Conservation (phyloP, 1,284 basidiomycete species). For the Trichosporon coremiiforme region DNA sequence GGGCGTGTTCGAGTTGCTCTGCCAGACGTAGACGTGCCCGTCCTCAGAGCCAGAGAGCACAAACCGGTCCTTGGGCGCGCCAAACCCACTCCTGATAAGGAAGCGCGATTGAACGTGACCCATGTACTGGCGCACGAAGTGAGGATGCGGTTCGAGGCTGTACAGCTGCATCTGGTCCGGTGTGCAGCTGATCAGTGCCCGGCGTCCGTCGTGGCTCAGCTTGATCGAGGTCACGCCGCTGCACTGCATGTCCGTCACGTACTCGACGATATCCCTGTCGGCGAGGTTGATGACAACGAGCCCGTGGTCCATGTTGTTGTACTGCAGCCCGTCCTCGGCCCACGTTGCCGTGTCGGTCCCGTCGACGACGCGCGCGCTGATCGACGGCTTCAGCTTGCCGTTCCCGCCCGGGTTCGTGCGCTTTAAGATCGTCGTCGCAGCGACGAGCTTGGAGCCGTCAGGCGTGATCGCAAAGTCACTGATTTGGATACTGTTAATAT, state of each 20-base stretch:
- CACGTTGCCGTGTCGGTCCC: conserved; percentile 1
- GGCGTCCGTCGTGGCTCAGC: conserved; percentile 82
- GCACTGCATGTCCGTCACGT: conserved; percentile 28
- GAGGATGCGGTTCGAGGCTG: conserved; percentile 68
- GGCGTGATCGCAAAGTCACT: conserved; percentile 85
- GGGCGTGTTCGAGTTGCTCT: conserved; percentile 77
- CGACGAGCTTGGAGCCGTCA: conserved; percentile 78
- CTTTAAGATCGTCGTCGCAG: conserved; percentile 68
- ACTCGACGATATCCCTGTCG: conserved; percentile 48
- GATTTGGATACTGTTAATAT: conserved; percentile 74
- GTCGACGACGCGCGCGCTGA: conserved; percentile 37
- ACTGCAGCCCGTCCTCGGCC: conserved; percentile 33
- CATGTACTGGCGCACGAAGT: conserved; percentile 73
- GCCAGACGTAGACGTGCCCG: conserved; percentile 92
- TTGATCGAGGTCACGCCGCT: conserved; percentile 77
- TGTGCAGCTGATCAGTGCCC: conserved; percentile 81
- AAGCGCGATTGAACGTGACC: conserved; percentile 79
- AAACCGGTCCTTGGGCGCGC: conserved; percentile 85
- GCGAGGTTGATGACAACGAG: conserved; percentile 43
- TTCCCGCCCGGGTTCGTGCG: conserved; percentile 40
- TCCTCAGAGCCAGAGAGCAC: conserved; percentile 94
- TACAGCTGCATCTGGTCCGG: conserved; percentile 87
- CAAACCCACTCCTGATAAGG: conserved; percentile 90
- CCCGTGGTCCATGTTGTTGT: conserved; percentile 49
- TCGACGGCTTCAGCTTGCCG: conserved; percentile 43